Evolutionary conservation across 2,329 filamentous ascomycete genomes (phyloP).

Genomic region (Dactylellina cionopaga): DNA sequence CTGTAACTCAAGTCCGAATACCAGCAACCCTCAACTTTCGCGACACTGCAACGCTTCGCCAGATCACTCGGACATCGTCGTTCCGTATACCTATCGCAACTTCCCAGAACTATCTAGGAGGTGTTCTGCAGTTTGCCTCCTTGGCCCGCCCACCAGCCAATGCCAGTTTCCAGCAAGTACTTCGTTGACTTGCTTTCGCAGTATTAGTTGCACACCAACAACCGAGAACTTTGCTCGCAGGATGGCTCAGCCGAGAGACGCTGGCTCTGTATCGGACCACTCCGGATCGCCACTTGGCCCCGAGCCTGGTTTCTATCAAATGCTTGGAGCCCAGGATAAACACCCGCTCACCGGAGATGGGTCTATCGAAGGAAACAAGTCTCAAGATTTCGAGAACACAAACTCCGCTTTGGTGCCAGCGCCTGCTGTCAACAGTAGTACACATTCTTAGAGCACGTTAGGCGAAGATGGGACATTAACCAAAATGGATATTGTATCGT

Average conservation of each 20-base stretch:
- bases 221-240: constrained; percentile 44
- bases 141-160: background rate
- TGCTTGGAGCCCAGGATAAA: background rate
- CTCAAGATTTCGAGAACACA: background rate
- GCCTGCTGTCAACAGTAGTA: constrained; percentile 1
- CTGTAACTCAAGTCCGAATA: constrained; percentile 8
- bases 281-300: constrained; percentile 11
- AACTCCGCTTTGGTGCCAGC: background rate
- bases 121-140: background rate
- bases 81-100: background rate
- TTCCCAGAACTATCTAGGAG: constrained; percentile 4
- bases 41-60: background rate
- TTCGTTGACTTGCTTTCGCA: constrained; percentile 18
- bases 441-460: constrained; percentile 1
- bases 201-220: constrained; percentile 38
- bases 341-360: constrained; percentile 12
- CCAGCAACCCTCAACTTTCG: background rate
- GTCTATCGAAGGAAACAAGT: background rate
- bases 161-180: background rate
- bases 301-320: constrained; percentile 2
- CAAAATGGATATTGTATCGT: constrained; percentile 30
- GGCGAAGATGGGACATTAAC: constrained; percentile 12
- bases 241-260: constrained; percentile 15
- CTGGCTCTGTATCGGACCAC: background rate
- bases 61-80: constrained; percentile 13